These are phyloP conservation scores for Trichoderma koningiopsis DNA, from an alignment of 2,329 filamentous ascomycete species.

Conservation along the genomic window DNA sequence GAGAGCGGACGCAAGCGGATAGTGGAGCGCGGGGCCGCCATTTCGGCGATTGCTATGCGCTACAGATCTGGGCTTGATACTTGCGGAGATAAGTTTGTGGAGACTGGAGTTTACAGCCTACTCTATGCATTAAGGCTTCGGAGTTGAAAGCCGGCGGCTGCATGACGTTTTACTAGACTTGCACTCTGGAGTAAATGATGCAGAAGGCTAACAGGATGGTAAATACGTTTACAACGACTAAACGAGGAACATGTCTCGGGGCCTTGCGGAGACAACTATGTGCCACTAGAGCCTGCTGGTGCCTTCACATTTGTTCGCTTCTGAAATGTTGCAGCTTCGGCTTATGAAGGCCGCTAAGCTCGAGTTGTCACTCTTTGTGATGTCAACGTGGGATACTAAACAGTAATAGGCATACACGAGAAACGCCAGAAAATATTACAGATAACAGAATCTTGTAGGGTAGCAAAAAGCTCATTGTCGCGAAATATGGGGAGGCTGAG, in stretches of 20 bases:
- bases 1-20: constrained; percentile 6
- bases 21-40: neutral
- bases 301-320: neutral
- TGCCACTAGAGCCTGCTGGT: neutral
- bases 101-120: neutral
- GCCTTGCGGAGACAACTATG: neutral
- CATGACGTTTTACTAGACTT: neutral
- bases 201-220: neutral
- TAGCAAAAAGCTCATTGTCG: neutral
- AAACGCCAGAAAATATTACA: neutral
- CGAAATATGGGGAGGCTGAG: neutral
- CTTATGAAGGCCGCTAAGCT: neutral
- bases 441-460: neutral
- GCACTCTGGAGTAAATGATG: neutral
- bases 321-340: neutral
- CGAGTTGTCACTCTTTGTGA: neutral
- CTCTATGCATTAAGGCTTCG: neutral
- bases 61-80: neutral
- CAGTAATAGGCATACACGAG: neutral
- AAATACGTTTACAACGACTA: neutral
- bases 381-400: neutral
- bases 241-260: neutral
- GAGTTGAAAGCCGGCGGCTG: neutral
- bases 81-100: neutral
- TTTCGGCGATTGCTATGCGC: neutral